These are phyloP conservation scores for Discostella pseudostelligera DNA, from an alignment of 108 stramenopile species.

Conservation along the genomic window DNA sequence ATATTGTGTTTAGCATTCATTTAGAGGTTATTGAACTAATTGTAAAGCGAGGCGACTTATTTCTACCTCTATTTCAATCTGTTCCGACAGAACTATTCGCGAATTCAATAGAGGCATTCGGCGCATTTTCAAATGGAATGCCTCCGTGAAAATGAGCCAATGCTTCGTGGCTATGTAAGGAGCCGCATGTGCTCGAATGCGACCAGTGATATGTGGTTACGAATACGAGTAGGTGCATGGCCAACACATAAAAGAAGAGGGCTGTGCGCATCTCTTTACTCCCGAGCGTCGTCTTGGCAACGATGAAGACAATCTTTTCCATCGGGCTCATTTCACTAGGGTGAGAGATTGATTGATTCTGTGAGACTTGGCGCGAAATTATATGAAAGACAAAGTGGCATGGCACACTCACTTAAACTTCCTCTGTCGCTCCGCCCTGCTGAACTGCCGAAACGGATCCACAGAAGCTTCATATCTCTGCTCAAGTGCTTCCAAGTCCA, in stretches of 20 bases:
- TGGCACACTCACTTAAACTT: slow-evolving; percentile 52
- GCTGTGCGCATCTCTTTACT: slow-evolving; percentile 84
- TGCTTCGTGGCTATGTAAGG: slow-evolving; percentile 22
- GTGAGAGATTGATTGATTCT: background rate
- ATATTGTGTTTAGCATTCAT: background rate
- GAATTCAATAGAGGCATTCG: too few relatives aligned
- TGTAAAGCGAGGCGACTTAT: background rate
- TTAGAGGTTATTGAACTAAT: background rate
- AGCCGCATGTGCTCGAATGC: slow-evolving; percentile 47
- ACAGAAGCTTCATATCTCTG: slow-evolving; percentile 87
- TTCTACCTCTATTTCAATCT: too few relatives aligned
- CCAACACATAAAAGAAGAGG: slow-evolving; percentile 79
- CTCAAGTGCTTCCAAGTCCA: slow-evolving; percentile 87
- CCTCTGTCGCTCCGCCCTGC: slow-evolving; percentile 76
- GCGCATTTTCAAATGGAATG: too few relatives aligned
- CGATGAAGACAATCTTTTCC: slow-evolving; percentile 83
- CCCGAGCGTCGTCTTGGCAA: slow-evolving; percentile 76
- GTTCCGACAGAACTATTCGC: too few relatives aligned
- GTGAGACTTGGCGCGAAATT: too few relatives aligned
- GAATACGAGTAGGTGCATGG: slow-evolving; percentile 84
- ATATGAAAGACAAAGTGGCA: too few relatives aligned
- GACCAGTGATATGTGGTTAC: slow-evolving; percentile 87
- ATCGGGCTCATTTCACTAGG: slow-evolving; percentile 78
- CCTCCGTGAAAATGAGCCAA: slow-evolving; percentile 49
- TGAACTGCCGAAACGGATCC: slow-evolving; percentile 89